Evolutionary conservation across 495 filamentous ascomycete genomes (phyloP).

Genomic region (Aspergillus affinis): DNA sequence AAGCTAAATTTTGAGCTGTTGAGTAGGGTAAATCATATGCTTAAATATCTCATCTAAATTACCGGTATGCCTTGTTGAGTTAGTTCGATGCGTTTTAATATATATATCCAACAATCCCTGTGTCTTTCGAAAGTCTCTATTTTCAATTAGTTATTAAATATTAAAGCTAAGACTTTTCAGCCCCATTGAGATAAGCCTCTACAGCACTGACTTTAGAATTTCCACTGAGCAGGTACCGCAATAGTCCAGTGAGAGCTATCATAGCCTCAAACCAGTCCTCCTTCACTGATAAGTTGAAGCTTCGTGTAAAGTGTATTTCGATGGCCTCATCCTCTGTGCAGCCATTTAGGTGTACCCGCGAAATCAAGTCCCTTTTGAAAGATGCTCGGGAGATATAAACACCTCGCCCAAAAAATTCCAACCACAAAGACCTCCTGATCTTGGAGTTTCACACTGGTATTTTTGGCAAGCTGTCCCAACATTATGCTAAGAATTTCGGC

Average conservation of each 20-base stretch:
- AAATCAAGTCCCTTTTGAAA: constrained; percentile 9
- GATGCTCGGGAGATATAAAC: constrained; percentile 9
- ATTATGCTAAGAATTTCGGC: constrained; percentile 11
- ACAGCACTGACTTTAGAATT: not conserved
- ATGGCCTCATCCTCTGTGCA: constrained; percentile 8
- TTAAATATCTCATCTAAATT: too few relatives aligned
- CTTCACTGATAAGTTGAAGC: constrained; percentile 3
- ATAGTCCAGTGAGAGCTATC: not conserved
- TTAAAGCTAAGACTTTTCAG: too few relatives aligned
- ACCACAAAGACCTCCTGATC: constrained; percentile 12
- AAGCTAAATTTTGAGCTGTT: too few relatives aligned
- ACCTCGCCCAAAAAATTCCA: constrained; percentile 7
- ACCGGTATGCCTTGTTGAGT: too few relatives aligned
- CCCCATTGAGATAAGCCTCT: too few relatives aligned
- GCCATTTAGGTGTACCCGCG: constrained; percentile 5
- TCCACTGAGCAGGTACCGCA: constrained; percentile 1
- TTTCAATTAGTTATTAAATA: too few relatives aligned
- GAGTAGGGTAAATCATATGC: too few relatives aligned
- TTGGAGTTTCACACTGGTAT: not conserved
- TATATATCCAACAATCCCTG: too few relatives aligned
- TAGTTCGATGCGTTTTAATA: too few relatives aligned
- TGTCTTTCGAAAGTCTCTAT: too few relatives aligned
- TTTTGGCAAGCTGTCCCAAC: constrained; percentile 10
- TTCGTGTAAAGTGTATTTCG: constrained; percentile 6
- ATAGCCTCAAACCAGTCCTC: constrained; percentile 7